Evolutionary conservation across 1,284 basidiomycete species (phyloP).

Genomic region (Puccinia coronata): DNA sequence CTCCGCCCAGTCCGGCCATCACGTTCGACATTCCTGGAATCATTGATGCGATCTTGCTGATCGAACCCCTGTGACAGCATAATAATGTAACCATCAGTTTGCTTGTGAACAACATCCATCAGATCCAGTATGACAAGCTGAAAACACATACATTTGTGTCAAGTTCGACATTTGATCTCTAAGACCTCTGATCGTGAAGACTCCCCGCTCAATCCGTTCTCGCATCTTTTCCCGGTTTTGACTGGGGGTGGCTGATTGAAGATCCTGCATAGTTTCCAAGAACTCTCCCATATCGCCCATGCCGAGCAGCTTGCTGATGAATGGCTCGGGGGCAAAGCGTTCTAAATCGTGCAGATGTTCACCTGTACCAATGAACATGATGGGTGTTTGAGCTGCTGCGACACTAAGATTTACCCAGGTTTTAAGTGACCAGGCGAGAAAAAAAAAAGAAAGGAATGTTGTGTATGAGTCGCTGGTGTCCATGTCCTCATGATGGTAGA

Average conservation of each 20-base stretch:
- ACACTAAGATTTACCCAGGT: constrained; percentile 69
- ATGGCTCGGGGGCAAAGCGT: constrained; percentile 90
- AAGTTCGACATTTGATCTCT: constrained; percentile 94
- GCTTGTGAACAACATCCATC: neutral
- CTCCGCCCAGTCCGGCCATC: constrained; percentile 72
- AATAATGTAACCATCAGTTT: neutral
- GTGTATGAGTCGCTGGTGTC: constrained; percentile 49
- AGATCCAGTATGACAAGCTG: neutral
- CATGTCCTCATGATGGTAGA: neutral
- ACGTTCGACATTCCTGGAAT: constrained; percentile 93
- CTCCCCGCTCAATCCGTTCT: constrained; percentile 95
- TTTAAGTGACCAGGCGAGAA: no score
- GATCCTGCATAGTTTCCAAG: constrained; percentile 96
- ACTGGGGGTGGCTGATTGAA: constrained; percentile 82
- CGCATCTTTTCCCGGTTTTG: constrained; percentile 96
- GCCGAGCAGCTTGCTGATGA: constrained; percentile 93
- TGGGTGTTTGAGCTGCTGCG: constrained; percentile 95
- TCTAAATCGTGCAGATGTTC: constrained; percentile 96
- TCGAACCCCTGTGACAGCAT: constrained; percentile 72
- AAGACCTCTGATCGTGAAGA: constrained; percentile 95
- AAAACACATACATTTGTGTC: constrained; percentile 81
- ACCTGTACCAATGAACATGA: constrained; percentile 97
- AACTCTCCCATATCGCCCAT: constrained; percentile 94
- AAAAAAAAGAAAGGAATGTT: neutral
- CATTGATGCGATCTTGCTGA: constrained; percentile 98